phyloP scores from a whole-genome alignment of 495 filamentous ascomycete species.

The Aspergillus steynii region DNA sequence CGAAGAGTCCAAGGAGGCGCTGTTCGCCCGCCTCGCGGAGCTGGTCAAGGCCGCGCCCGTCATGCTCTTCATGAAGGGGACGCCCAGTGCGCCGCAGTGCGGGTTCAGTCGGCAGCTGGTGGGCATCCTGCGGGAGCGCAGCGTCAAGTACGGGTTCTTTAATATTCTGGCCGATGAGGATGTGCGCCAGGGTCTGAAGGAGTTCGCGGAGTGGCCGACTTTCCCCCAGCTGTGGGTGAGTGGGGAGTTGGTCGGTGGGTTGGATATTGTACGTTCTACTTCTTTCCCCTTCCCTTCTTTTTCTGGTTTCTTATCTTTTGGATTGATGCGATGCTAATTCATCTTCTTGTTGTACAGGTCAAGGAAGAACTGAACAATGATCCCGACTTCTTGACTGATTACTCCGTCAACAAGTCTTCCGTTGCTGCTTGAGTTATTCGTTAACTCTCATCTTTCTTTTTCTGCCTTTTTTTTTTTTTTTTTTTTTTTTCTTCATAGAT shows the following conservation, averaged over 20 bases:
- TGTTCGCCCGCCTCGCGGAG: constrained; percentile 71
- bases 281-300: constrained; percentile 4
- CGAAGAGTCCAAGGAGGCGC: constrained; percentile 70
- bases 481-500: neutral
- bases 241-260: constrained; percentile 83
- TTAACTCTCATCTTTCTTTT: constrained; percentile 2
- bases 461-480: neutral
- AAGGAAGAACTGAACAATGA: constrained; percentile 75
- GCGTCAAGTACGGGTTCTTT: constrained; percentile 97
- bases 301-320: constrained; percentile 1
- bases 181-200: constrained; percentile 92
- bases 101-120: constrained; percentile 93
- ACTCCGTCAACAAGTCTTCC: constrained; percentile 47
- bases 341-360: constrained; percentile 54
- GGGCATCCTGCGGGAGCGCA: constrained; percentile 76
- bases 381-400: constrained; percentile 74
- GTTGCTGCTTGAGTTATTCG: constrained; percentile 18
- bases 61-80: constrained; percentile 89
- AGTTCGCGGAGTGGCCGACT: constrained; percentile 95
- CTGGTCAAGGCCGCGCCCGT: constrained; percentile 93
- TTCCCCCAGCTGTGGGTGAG: constrained; percentile 87
- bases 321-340: constrained; percentile 16
- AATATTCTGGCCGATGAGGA: constrained; percentile 98
- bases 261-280: constrained; percentile 83
- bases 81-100: constrained; percentile 87